Evolutionary conservation across 129 eudicot species (phyloP), one percentile per base, ranked within the genome.

Genomic region (Apium graveolens): DNA sequence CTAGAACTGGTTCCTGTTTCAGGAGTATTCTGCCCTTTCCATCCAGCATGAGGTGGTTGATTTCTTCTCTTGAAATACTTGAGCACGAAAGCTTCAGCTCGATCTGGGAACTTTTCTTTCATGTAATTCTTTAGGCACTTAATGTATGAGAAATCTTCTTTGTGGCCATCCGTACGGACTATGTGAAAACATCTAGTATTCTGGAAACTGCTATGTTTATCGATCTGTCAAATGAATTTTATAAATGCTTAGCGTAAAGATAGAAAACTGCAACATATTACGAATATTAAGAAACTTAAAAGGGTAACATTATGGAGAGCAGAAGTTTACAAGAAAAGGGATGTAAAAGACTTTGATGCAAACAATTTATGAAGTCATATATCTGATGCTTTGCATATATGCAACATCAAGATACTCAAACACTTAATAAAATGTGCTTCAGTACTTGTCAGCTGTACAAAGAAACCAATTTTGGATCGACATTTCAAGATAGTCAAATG

Each of bases 131-230:
- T 88, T 34, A 95, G 41, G 73, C 98, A 88, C 80, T 91, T 95
- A 0, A 78, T 66, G 82, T 87, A 91, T 17, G 96, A 91, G 63
- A 95, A 95, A 75, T 95, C 98, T 79, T 84, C 89, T 78, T 84
- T 84, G 14, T 82, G 78, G 1, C 91, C 93, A 85, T 95, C 92
- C 4, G 85, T 82, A 9, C 96, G 82, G 17, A 95, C 98, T 26
- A 88, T 84, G 62, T 85, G 89, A 38, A 95, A 83, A 82, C 98
- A 95, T 39, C 98, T 74, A 76, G 85, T 91, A 16, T 81, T 96
- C 77, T 83, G 87, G 84, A 88, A 87, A 53, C 73, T 77, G 42
- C 42, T 82, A 78, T 95, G 96, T 86, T 82, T 88, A 39, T 72
- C 76, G 5, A 95, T 87, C 98, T 95, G 88, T 76, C 79, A 35